These are phyloP conservation scores for Mesembryanthemum crystallinum DNA, from an alignment of 148 eudicot genomes.

Conservation along the genomic window DNA sequence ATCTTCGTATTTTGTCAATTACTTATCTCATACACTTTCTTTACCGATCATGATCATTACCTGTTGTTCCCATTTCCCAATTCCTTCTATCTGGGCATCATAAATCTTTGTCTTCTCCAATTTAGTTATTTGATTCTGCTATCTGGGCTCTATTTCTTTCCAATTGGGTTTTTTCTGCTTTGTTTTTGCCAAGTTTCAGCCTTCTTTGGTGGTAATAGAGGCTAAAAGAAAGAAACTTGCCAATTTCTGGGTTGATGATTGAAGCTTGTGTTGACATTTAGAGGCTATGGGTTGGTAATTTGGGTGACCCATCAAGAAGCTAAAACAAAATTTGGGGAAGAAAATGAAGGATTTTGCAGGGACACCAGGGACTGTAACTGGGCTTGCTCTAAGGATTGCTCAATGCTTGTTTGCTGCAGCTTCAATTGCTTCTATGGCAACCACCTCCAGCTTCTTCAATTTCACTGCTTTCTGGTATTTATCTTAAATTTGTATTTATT, in stretches of 20 bases:
- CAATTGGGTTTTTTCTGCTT: neutral
- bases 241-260: neutral
- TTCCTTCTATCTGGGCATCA: neutral
- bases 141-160: neutral
- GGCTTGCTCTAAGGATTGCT: conserved; percentile 46
- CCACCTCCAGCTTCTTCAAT: conserved; percentile 51
- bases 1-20: conserved; percentile 4
- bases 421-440: conserved; percentile 59
- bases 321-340: conserved; percentile 9
- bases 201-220: neutral
- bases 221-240: no score
- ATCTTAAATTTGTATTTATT: neutral
- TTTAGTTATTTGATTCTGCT: conserved; percentile 1
- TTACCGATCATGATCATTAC: conserved; percentile 15
- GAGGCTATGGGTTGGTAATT: neutral
- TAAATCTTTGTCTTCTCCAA: neutral
- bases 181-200: neutral
- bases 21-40: conserved; percentile 14
- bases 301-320: neutral
- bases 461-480: conserved; percentile 73
- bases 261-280: neutral
- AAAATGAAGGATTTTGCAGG: conserved; percentile 75
- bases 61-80: conserved; percentile 7
- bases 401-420: conserved; percentile 65
- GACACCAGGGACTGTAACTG: conserved; percentile 66